These are phyloP conservation scores for Linum trigynum DNA, from an alignment of 345 rosid genomes.

Conservation along the genomic window DNA sequence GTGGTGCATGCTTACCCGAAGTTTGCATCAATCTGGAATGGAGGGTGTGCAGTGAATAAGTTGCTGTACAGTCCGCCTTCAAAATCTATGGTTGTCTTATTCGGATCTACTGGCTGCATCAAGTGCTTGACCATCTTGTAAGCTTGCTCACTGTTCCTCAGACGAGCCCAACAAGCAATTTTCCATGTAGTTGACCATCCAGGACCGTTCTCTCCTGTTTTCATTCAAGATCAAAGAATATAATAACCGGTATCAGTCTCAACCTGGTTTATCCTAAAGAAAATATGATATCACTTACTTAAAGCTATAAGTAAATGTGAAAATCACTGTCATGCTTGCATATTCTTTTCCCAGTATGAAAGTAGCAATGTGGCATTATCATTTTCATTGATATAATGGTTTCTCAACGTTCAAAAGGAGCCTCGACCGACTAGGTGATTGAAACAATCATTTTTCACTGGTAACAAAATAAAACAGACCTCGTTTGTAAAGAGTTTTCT, in stretches of 20 bases:
- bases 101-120: slow-evolving; percentile 67
- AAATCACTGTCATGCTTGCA: too few relatives aligned
- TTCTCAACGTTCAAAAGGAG: too few relatives aligned
- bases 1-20: slow-evolving; percentile 52
- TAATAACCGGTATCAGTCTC: too few relatives aligned
- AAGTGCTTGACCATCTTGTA: slow-evolving; percentile 66
- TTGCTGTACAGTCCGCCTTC: slow-evolving; percentile 83
- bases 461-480: slow-evolving; percentile 31
- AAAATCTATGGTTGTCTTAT: slow-evolving; percentile 31
- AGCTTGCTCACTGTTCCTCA: slow-evolving; percentile 58
- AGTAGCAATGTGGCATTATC: not conserved
- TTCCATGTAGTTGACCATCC: slow-evolving; percentile 97
- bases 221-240: too few relatives aligned
- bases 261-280: too few relatives aligned
- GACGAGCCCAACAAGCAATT: slow-evolving; percentile 78
- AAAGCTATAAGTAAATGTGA: not conserved
- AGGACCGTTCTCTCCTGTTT: slow-evolving; percentile 85
- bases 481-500: slow-evolving; percentile 55
- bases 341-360: too few relatives aligned
- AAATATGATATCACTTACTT: too few relatives aligned
- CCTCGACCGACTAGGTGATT: not conserved
- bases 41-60: slow-evolving; percentile 91
- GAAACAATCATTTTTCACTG: not conserved
- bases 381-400: too few relatives aligned
- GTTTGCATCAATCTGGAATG: slow-evolving; percentile 97